Conservation (phyloP, 1,284 basidiomycete species). For the Macrocybe sp. region DNA sequence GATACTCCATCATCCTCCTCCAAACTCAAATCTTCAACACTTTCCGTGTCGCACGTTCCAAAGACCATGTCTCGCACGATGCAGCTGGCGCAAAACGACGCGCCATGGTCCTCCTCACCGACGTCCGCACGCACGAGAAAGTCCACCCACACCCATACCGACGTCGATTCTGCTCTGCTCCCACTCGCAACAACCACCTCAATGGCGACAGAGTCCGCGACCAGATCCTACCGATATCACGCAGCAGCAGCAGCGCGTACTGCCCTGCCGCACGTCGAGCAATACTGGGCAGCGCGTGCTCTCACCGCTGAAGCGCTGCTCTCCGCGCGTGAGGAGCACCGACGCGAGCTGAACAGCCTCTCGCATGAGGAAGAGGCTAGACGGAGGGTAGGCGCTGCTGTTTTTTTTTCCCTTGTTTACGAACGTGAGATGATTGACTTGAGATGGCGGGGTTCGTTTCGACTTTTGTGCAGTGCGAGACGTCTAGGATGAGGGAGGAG, state of each 20-base stretch:
- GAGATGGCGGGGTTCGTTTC: not conserved
- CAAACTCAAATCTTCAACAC: too few species aligned
- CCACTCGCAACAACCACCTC: too few species aligned
- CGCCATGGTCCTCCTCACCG: too few species aligned
- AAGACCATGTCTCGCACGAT: too few species aligned
- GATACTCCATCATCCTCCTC: too few species aligned
- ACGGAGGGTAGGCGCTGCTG: constrained; percentile 34
- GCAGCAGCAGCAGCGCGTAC: constrained; percentile 12
- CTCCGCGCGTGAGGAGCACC: constrained; percentile 38
- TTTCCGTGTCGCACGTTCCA: too few species aligned
- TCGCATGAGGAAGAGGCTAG: constrained; percentile 37
- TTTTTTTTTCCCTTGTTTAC: not conserved
- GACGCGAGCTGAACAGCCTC: constrained; percentile 38
- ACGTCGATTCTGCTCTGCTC: too few species aligned
- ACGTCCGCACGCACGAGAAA: too few species aligned
- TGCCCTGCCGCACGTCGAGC: constrained; percentile 34
- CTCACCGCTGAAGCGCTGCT: constrained; percentile 55
- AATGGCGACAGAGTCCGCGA: too few species aligned
- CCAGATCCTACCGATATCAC: not conserved
- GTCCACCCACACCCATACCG: too few species aligned
- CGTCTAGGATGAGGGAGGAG: constrained; percentile 29
- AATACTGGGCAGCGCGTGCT: constrained; percentile 62
- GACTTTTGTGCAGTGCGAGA: constrained; percentile 33
- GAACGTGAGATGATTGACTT: not conserved
- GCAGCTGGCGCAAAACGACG: too few species aligned